Evolutionary conservation across 257 asterid genomes (phyloP).

Genomic region (Rubia yunnanensis): DNA sequence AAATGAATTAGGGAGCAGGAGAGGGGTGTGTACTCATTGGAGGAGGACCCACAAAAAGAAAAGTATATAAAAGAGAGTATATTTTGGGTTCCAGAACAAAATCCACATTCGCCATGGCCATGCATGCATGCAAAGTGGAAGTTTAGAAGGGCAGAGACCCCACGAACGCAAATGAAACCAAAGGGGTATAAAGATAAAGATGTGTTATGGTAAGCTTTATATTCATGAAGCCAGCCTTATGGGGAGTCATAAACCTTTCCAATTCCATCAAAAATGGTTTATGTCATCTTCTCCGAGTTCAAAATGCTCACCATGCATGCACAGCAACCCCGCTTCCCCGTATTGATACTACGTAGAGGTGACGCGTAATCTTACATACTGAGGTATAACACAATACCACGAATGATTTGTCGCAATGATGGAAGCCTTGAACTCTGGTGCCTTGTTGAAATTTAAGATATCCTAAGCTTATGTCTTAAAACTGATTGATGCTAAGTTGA

Average conservation of each 20-base stretch:
- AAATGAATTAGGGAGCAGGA: conserved; percentile 4
- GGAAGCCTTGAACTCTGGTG: no score
- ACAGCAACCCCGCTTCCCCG: no score
- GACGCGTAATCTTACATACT: no score
- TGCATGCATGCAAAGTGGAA: conserved; percentile 21
- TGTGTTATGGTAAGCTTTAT: conserved; percentile 9
- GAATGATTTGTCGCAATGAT: no score
- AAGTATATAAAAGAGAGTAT: not conserved
- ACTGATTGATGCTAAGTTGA: no score
- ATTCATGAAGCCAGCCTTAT: conserved; percentile 5
- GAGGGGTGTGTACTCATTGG: conserved; percentile 8
- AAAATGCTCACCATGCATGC: not conserved
- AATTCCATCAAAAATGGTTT: not conserved
- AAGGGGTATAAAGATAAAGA: not conserved
- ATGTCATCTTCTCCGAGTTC: not conserved
- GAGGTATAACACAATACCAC: no score
- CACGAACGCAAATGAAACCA: conserved; percentile 4
- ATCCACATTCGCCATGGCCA: conserved; percentile 24
- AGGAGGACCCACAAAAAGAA: conserved; percentile 13
- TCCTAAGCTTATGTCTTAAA: no score
- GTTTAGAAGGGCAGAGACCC: conserved; percentile 20
- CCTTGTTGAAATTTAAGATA: no score
- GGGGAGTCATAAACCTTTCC: conserved; percentile 12
- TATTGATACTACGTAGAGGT: no score
- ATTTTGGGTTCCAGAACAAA: conserved; percentile 21